These are phyloP conservation scores for Hypoxylon intermedium DNA, from an alignment of 495 filamentous ascomycete genomes.

Conservation along the genomic window DNA sequence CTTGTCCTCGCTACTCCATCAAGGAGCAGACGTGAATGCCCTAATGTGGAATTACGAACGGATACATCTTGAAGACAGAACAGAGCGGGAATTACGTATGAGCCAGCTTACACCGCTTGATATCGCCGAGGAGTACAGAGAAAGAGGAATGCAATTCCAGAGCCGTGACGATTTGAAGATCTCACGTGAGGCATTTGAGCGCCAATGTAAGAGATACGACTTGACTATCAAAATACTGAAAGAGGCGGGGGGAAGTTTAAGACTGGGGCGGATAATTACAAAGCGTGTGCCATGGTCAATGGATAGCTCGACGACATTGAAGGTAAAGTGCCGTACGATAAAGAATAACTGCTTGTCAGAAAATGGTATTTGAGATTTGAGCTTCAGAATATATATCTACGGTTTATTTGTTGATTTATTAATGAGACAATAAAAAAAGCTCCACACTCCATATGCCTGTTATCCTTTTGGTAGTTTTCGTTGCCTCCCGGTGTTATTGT, in stretches of 20 bases:
- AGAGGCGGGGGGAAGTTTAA: background rate
- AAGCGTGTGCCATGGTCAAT: background rate
- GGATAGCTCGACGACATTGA: background rate
- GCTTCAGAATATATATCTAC: no score
- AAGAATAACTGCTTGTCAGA: background rate
- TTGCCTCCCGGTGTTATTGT: no score
- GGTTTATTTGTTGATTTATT: no score
- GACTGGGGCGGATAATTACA: background rate
- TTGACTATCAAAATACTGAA: background rate
- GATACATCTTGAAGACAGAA: background rate
- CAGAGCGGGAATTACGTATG: background rate
- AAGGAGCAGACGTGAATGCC: background rate
- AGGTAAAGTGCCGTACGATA: background rate
- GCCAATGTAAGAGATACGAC: background rate
- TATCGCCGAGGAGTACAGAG: background rate
- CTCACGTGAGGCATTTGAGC: background rate
- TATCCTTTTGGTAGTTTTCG: no score
- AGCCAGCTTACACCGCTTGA: background rate
- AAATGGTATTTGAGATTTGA: no score
- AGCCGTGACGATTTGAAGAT: background rate
- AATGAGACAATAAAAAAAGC: no score
- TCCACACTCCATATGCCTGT: no score
- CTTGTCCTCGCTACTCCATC: background rate
- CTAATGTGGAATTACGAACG: background rate
- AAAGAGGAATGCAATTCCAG: background rate